phyloP scores from a whole-genome alignment of 257 asterid species.

The Solanum piurae region DNA sequence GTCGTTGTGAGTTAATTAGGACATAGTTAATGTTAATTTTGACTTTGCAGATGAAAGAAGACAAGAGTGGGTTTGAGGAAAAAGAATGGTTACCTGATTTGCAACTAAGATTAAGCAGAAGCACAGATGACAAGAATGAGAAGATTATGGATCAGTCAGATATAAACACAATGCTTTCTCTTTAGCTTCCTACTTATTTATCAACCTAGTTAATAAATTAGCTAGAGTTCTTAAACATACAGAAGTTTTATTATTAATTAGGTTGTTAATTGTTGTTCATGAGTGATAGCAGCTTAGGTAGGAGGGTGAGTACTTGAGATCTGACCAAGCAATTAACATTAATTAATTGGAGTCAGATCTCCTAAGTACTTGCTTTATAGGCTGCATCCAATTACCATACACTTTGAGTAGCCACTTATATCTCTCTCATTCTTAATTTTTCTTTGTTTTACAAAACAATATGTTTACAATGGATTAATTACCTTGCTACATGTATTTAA shows the following conservation, averaged over 20 bases:
- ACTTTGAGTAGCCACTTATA: not conserved
- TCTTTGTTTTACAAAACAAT: not conserved
- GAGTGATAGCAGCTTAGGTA: not conserved
- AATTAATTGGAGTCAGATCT: slow-evolving; percentile 50
- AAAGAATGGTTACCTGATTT: slow-evolving; percentile 33
- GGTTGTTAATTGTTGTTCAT: not conserved
- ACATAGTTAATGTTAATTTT: not conserved
- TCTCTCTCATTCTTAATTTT: not conserved
- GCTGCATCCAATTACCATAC: not conserved
- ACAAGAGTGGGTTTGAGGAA: not conserved
- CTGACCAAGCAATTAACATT: slow-evolving; percentile 37
- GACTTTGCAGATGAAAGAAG: slow-evolving; percentile 33
- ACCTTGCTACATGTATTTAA: not conserved
- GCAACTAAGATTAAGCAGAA: slow-evolving; percentile 47
- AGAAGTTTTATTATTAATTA: not conserved
- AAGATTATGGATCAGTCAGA: slow-evolving; percentile 33
- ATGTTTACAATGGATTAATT: not conserved
- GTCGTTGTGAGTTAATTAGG: too few species aligned
- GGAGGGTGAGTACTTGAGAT: slow-evolving; percentile 57
- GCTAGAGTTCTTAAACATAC: not conserved
- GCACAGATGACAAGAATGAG: slow-evolving; percentile 14
- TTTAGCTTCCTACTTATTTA: slow-evolving; percentile 23
- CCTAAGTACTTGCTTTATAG: slow-evolving; percentile 37
- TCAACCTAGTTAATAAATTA: not conserved
- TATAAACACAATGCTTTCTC: slow-evolving; percentile 72